Percentiles rank a stretch among this genome's conserved stretches.
phyloP scores from a whole-genome alignment of 2,329 filamentous ascomycete species.

The Macrophomina pseudophaseolina region DNA sequence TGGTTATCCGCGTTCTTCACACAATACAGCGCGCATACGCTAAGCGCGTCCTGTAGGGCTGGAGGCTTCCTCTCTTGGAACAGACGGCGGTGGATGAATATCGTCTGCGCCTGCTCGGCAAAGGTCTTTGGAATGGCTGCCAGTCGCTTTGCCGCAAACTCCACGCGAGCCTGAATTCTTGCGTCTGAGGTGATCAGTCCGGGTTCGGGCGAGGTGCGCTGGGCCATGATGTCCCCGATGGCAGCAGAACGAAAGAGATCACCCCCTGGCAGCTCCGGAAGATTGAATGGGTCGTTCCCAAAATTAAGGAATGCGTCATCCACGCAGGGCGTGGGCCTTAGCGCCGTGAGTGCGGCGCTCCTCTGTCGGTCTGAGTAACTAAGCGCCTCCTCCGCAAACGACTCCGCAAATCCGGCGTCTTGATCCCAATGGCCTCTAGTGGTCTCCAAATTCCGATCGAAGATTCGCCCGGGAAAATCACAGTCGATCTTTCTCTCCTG shows the following conservation, averaged over 20 bases:
- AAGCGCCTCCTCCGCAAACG: not conserved
- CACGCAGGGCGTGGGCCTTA: conserved; percentile 1
- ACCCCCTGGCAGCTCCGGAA: conserved; percentile 14
- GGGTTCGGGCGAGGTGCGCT: not conserved
- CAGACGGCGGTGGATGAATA: conserved; percentile 30
- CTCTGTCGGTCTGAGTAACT: not conserved
- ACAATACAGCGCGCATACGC: too few species aligned
- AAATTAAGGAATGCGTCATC: conserved; percentile 27
- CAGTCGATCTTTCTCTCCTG: conserved; percentile 27
- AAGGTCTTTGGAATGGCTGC: conserved; percentile 28
- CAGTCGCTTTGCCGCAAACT: conserved; percentile 25
- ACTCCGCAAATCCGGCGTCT: not conserved
- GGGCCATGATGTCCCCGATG: conserved; percentile 17
- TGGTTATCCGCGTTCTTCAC: too few species aligned
- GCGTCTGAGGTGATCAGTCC: conserved; percentile 1
- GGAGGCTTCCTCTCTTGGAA: conserved; percentile 27
- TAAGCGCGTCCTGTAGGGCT: conserved; percentile 29
- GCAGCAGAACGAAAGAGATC: not conserved
- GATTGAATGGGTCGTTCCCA: conserved; percentile 29
- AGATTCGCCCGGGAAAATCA: conserved; percentile 26
- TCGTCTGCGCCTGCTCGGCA: conserved; percentile 28
- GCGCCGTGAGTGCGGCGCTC: not conserved
- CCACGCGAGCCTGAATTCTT: conserved; percentile 26
- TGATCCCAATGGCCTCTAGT: not conserved
- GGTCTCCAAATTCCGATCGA: not conserved